A percentile compares a stretch with the other conserved stretches of the same genome.
Evolutionary conservation across 2,329 filamentous ascomycete genomes (phyloP).

Genomic region (Periconia macrospinosa): DNA sequence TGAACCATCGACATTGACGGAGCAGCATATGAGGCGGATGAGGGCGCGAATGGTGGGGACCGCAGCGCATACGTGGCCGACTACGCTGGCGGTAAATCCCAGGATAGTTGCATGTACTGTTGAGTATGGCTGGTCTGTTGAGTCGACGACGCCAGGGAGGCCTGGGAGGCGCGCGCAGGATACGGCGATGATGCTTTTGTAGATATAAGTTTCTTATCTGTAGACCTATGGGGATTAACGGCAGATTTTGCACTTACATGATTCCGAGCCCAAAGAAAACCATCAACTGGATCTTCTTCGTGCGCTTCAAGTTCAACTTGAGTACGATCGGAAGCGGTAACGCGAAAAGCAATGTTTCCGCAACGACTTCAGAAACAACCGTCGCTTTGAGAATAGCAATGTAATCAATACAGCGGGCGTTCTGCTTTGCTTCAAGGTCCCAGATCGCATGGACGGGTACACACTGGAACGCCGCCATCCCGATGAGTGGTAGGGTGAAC

Average conservation of each 20-base stretch:
- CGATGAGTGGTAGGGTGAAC: neutral
- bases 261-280: neutral
- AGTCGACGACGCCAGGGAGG: conserved; percentile 1
- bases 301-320: conserved; percentile 1
- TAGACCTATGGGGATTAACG: too few species aligned
- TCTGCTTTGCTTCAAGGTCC: conserved; percentile 1
- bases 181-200: neutral
- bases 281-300: conserved; percentile 1
- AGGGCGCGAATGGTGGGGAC: conserved; percentile 3
- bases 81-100: neutral
- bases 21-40: neutral
- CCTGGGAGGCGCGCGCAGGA: neutral
- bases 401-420: conserved; percentile 1
- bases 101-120: neutral
- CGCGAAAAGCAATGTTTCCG: neutral
- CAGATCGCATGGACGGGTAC: neutral
- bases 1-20: neutral
- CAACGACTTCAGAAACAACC: neutral
- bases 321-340: conserved; percentile 1
- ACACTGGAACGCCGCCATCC: neutral
- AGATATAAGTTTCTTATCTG: too few species aligned
- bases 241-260: neutral
- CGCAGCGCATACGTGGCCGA: neutral
- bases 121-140: conserved; percentile 1
- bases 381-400: neutral